Evolutionary conservation across 495 filamentous ascomycete species (phyloP).

Genomic region (Aspergillus incahuasiensis): DNA sequence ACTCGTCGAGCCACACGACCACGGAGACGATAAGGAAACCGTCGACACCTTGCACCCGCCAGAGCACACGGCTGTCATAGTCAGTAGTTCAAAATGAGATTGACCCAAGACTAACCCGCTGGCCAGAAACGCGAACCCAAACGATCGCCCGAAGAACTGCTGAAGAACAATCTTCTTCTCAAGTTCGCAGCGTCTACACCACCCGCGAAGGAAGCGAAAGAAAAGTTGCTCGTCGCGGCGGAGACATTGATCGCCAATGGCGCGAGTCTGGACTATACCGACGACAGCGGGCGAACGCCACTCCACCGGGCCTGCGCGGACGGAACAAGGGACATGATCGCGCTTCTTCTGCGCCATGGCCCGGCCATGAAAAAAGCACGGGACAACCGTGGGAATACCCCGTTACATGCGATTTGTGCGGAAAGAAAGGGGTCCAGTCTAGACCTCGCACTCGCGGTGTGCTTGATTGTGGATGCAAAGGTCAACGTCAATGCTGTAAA

Average conservation of each 20-base stretch:
- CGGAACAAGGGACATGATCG: background rate
- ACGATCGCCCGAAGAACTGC: background rate
- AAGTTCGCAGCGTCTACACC: background rate
- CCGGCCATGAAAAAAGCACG: background rate
- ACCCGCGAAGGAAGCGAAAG: background rate
- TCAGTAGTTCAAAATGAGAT: background rate
- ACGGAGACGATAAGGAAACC: too few relatives aligned
- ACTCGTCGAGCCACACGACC: background rate
- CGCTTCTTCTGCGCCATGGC: background rate
- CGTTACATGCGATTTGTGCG: background rate
- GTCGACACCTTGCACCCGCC: background rate
- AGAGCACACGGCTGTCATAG: background rate
- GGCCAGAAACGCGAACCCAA: background rate
- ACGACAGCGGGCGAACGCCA: background rate
- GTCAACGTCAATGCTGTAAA: background rate
- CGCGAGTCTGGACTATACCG: background rate
- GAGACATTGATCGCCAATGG: background rate
- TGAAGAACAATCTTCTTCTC: background rate
- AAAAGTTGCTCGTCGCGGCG: background rate
- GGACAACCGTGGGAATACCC: background rate
- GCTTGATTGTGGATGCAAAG: background rate
- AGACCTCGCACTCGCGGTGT: background rate
- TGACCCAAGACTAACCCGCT: background rate
- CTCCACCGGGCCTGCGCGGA: background rate
- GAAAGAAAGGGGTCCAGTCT: background rate